These are phyloP conservation scores for Circinella umbellata DNA, from an alignment of 371 early-diverging fungal genomes.

Conservation along the genomic window DNA sequence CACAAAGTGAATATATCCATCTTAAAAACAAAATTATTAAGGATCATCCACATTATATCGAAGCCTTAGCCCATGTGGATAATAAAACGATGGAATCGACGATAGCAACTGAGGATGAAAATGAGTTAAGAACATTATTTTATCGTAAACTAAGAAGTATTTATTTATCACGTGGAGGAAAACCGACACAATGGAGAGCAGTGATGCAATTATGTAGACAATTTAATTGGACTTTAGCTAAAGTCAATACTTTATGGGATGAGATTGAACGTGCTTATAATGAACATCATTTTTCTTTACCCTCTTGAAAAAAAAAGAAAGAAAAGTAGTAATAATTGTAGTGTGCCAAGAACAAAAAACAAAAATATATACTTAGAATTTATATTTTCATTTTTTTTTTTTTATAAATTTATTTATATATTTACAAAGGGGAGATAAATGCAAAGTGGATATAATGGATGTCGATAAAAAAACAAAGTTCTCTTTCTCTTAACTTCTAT, in stretches of 20 bases:
- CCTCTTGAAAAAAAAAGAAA: slow-evolving; percentile 3
- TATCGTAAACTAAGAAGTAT: slow-evolving; percentile 12
- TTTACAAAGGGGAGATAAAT: too few relatives aligned
- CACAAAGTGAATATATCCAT: slow-evolving; percentile 19
- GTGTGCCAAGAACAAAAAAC: neutral
- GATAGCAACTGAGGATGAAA: slow-evolving; percentile 2
- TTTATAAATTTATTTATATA: too few relatives aligned
- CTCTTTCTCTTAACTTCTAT: too few relatives aligned
- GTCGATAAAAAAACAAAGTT: too few relatives aligned
- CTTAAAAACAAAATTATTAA: slow-evolving; percentile 14
- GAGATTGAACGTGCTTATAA: slow-evolving; percentile 20
- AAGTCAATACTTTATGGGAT: slow-evolving; percentile 23
- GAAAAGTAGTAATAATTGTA: neutral
- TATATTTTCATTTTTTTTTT: too few relatives aligned
- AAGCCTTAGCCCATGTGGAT: slow-evolving; percentile 19
- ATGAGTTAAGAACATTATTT: neutral
- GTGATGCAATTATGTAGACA: slow-evolving; percentile 17
- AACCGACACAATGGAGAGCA: slow-evolving; percentile 18
- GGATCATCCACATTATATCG: slow-evolving; percentile 20
- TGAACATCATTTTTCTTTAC: slow-evolving; percentile 15
- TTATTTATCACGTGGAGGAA: slow-evolving; percentile 22
- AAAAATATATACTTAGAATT: neutral
- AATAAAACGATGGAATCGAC: neutral
- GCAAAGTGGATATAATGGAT: too few relatives aligned
- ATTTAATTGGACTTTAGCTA: slow-evolving; percentile 17